phyloP scores from a whole-genome alignment of 805 yeast species.

The Starmerella sp. region DNA sequence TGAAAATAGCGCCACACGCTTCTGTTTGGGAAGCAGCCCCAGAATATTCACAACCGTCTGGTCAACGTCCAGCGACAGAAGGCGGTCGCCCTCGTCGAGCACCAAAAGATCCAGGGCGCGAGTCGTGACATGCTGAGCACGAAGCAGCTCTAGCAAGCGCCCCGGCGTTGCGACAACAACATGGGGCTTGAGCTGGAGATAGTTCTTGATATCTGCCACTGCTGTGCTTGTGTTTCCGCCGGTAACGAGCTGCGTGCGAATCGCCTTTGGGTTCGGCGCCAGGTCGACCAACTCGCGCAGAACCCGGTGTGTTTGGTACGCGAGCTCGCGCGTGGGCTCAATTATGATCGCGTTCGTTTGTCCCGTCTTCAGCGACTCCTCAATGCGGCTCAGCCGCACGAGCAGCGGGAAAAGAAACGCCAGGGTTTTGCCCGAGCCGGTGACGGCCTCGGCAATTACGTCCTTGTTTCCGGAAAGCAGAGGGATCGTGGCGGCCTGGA shows the following conservation, averaged over 20 bases:
- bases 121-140: conserved; percentile 46
- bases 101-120: conserved; percentile 60
- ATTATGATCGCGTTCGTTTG: conserved; percentile 61
- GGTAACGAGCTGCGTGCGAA: conserved; percentile 31
- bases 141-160: conserved; percentile 61
- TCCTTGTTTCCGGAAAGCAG: conserved; percentile 74
- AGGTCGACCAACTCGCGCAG: conserved; percentile 47
- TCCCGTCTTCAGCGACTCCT: conserved; percentile 36
- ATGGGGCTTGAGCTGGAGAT: conserved; percentile 48
- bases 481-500: conserved; percentile 91
- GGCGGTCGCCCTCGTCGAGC: conserved; percentile 86
- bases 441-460: conserved; percentile 92
- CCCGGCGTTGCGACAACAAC: conserved; percentile 90
- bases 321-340: conserved; percentile 55
- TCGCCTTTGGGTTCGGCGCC: conserved; percentile 23
- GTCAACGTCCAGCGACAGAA: conserved; percentile 67
- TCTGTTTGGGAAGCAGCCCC: conserved; percentile 68
- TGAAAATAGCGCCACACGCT: conserved; percentile 86
- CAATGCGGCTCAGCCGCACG: conserved; percentile 25
- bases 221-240: conserved; percentile 36
- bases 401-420: conserved; percentile 71
- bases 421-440: conserved; percentile 97
- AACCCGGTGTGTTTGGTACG: conserved; percentile 49
- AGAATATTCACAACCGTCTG: conserved; percentile 58
- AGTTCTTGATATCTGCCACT: conserved; percentile 53